Evolutionary conservation across 306 rosid genomes (phyloP), one percentile per base, ranked within the genome.

Genomic region (Betula pendula): DNA sequence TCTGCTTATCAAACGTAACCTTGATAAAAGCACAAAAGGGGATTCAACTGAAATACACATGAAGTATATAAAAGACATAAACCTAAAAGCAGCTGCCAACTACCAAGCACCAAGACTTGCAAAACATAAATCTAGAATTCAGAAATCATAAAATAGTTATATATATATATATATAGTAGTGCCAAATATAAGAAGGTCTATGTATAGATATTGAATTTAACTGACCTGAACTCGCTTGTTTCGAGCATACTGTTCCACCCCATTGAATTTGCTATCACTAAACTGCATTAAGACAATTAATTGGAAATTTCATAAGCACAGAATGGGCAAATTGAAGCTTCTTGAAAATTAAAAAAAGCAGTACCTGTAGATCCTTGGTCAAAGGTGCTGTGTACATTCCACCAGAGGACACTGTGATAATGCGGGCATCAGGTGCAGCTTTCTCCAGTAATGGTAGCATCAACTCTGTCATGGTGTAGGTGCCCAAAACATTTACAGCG

Each of bases 151-250:
- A 62, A 15, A 29, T 67, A 71, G 6, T 52, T 27, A 31, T 2
- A 12, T 8, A 42, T n/a, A 44, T 17, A 19, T 72, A 62, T 10
- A 79, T 12, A 68, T 7, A n/a, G 35, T 20, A 62, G 51, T 45
- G 22, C 17, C 25, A 4, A 24, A 63, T 73, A 15, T 70, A 24
- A 4, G 45, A 79, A 25, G 52, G 59, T 43, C 65, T 68, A 27
- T 29, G 40, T 50, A 22, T 12, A 62, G 38, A 27, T 76, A 13
- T 16, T 50, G 60, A 77, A 75, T 20, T 51, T 66, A 78, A 82
- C 85, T 87, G 68, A 94, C 98, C 97, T 95, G 98, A 80, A 88
- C 76, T 50, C 98, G 90, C 85, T 95, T 95, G 84, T 95, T 95
- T 79, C 85, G 86, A 70, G 97, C 81, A 88, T 95, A 95, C 70